Conservation (phyloP, 139 green algal genomes). For the Zygnema cylindricum region DNA sequence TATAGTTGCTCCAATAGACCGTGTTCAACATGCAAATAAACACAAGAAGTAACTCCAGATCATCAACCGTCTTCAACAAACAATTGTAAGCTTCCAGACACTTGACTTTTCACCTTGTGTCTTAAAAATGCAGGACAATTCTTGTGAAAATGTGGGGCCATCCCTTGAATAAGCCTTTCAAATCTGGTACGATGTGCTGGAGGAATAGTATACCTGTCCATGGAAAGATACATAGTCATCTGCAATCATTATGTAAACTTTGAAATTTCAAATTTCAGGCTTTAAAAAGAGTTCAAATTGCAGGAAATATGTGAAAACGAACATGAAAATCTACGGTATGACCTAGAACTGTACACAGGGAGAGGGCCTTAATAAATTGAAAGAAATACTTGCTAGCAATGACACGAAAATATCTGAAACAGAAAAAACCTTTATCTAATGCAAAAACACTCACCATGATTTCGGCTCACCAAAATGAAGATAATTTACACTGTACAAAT, state of each 20-base stretch:
- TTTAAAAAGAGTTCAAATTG: too few species aligned
- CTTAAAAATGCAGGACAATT: slow-evolving; percentile 77
- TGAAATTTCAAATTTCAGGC: too few species aligned
- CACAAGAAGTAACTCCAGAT: too few species aligned
- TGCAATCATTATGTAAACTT: too few species aligned
- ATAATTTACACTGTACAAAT: slow-evolving; percentile 94
- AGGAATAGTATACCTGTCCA: slow-evolving; percentile 76
- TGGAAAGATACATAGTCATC: background rate
- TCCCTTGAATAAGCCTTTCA: slow-evolving; percentile 69
- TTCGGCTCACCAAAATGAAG: slow-evolving; percentile 93
- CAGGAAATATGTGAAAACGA: too few species aligned
- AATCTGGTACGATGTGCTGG: slow-evolving; percentile 76
- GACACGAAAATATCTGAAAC: too few species aligned
- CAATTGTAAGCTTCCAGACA: background rate
- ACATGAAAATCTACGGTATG: background rate
- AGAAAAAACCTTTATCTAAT: too few species aligned
- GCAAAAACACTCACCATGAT: slow-evolving; percentile 68
- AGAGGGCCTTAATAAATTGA: too few species aligned
- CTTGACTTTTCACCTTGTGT: slow-evolving; percentile 69
- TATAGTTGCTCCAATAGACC: too few species aligned
- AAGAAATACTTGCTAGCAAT: too few species aligned
- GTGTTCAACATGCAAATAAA: too few species aligned
- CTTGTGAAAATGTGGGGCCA: slow-evolving; percentile 69
- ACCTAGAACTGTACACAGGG: background rate
- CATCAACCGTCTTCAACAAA: background rate